Conservation (phyloP, 2,329 filamentous ascomycete species). For the Sarocladium strictum region DNA sequence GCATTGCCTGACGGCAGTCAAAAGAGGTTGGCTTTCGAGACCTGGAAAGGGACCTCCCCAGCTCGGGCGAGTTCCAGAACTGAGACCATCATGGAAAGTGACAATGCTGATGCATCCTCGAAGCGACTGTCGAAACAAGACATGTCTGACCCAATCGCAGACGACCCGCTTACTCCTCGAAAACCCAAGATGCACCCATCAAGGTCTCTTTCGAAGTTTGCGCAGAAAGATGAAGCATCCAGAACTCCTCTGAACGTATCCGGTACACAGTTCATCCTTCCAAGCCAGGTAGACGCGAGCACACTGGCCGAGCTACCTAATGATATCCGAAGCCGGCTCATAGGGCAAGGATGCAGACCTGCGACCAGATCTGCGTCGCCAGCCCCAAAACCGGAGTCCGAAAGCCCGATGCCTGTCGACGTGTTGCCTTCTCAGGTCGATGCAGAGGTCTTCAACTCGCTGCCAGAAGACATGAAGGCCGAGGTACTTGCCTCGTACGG, state of each 20-base stretch:
- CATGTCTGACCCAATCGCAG: slow-evolving; percentile 46
- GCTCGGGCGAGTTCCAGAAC: slow-evolving; percentile 31
- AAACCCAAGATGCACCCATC: slow-evolving; percentile 50
- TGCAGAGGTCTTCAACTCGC: slow-evolving; percentile 71
- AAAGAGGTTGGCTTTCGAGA: slow-evolving; percentile 67
- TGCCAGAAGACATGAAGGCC: slow-evolving; percentile 79
- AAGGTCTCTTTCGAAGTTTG: slow-evolving; percentile 43
- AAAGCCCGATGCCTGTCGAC: slow-evolving; percentile 32
- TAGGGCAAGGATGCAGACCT: slow-evolving; percentile 42
- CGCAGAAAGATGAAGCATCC: slow-evolving; percentile 45
- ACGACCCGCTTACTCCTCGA: slow-evolving; percentile 46
- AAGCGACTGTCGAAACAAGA: slow-evolving; percentile 22
- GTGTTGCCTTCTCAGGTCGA: slow-evolving; percentile 74
- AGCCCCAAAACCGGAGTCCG: slow-evolving; percentile 27
- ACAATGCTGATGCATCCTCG: slow-evolving; percentile 29
- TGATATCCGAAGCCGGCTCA: slow-evolving; percentile 73
- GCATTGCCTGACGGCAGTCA: slow-evolving; percentile 67
- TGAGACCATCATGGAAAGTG: slow-evolving; percentile 47
- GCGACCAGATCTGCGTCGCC: slow-evolving; percentile 20
- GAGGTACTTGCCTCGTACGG: slow-evolving; percentile 74
- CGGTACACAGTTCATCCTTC: slow-evolving; percentile 89
- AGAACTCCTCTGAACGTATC: slow-evolving; percentile 68
- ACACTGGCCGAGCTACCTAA: slow-evolving; percentile 77
- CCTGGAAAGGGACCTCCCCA: slow-evolving; percentile 34
- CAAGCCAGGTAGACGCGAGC: slow-evolving; percentile 72